Conservation (phyloP, 1,284 basidiomycete genomes). For the Coniophora puteana region DNA sequence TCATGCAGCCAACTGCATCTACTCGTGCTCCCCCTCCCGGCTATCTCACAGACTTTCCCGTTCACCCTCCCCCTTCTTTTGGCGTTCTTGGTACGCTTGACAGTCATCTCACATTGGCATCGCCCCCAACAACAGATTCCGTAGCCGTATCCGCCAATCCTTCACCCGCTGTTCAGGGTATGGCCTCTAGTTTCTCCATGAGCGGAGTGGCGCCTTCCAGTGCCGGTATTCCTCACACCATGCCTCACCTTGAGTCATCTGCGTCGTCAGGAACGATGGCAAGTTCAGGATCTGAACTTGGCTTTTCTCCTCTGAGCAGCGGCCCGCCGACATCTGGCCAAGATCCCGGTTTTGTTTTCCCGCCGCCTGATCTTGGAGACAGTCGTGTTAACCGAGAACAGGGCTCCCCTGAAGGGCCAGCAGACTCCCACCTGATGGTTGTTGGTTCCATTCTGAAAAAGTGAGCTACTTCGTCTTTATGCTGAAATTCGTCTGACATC, state of each 20-base stretch:
- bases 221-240: slow-evolving; percentile 22
- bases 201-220: slow-evolving; percentile 28
- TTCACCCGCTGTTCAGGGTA: slow-evolving; percentile 28
- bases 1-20: slow-evolving; percentile 23
- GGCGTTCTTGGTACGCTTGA: slow-evolving; percentile 25
- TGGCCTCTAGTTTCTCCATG: slow-evolving; percentile 27
- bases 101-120: slow-evolving; percentile 26
- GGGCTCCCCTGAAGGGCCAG: slow-evolving; percentile 19
- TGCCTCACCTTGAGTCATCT: slow-evolving; percentile 40
- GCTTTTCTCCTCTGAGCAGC: slow-evolving; percentile 20
- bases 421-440: slow-evolving; percentile 27
- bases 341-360: slow-evolving; percentile 21
- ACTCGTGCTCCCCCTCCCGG: slow-evolving; percentile 24
- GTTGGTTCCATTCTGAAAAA: slow-evolving; percentile 29
- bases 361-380: slow-evolving; percentile 21
- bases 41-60: slow-evolving; percentile 37
- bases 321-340: slow-evolving; percentile 8
- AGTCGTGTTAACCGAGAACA: slow-evolving; percentile 12
- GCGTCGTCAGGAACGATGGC: slow-evolving; percentile 21
- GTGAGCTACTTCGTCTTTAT: slow-evolving; percentile 16
- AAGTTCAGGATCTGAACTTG: slow-evolving; percentile 18
- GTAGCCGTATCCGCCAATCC: slow-evolving; percentile 36
- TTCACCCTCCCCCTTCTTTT: slow-evolving; percentile 24
- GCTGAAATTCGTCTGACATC: slow-evolving; percentile 13
- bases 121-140: slow-evolving; percentile 39